phyloP scores from a whole-genome alignment of 192 early-diverging fungal species.

The Phlyctochytrium arcticum region DNA sequence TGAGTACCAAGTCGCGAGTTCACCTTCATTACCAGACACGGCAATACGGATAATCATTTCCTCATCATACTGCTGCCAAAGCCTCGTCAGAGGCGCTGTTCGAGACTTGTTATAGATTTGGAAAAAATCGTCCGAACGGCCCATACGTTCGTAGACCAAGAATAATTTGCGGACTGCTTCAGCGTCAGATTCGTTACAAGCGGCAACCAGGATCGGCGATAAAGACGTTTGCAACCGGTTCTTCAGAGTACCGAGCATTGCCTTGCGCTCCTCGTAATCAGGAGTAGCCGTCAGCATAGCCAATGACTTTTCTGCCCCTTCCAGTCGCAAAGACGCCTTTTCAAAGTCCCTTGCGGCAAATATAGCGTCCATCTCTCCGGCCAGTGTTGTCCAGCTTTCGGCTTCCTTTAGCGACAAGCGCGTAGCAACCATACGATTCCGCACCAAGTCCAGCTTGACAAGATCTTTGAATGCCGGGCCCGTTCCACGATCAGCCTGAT shows the following conservation, averaged over 20 bases:
- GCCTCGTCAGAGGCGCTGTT: slow-evolving; percentile 37
- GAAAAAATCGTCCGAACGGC: slow-evolving; percentile 51
- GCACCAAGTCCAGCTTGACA: slow-evolving; percentile 58
- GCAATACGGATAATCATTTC: not conserved
- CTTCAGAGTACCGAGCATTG: slow-evolving; percentile 50
- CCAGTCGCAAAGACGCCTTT: slow-evolving; percentile 54
- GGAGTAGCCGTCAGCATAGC: slow-evolving; percentile 60
- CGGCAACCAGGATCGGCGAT: slow-evolving; percentile 45
- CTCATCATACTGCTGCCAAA: slow-evolving; percentile 45
- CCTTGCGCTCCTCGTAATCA: slow-evolving; percentile 61
- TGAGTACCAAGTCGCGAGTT: slow-evolving; percentile 33
- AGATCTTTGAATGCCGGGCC: slow-evolving; percentile 56
- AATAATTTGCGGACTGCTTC: slow-evolving; percentile 46
- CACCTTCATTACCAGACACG: slow-evolving; percentile 3
- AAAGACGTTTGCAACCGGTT: slow-evolving; percentile 58
- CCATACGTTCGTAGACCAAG: slow-evolving; percentile 57
- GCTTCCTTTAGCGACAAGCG: slow-evolving; percentile 61
- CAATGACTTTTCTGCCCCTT: slow-evolving; percentile 65
- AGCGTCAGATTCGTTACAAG: slow-evolving; percentile 56
- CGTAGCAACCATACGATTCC: slow-evolving; percentile 64
- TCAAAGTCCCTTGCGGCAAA: slow-evolving; percentile 60
- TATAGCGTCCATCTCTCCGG: slow-evolving; percentile 62
- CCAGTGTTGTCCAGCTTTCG: slow-evolving; percentile 76
- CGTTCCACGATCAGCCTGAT: slow-evolving; percentile 35
- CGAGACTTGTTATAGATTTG: slow-evolving; percentile 54